phyloP scores from a whole-genome alignment of 192 early-diverging fungal species.

The Backusella liffmaniae region DNA sequence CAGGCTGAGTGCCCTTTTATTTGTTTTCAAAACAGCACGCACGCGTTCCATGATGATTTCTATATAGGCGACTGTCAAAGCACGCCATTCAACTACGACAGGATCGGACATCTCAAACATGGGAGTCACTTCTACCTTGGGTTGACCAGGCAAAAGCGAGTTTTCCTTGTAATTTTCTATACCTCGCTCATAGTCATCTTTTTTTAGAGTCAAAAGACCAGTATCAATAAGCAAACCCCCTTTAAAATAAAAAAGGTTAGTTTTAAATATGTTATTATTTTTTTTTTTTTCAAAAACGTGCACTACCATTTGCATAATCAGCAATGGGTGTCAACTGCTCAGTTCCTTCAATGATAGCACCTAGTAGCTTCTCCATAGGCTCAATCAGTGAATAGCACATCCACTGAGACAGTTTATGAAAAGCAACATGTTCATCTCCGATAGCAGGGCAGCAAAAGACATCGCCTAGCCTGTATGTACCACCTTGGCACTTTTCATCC shows the following conservation, averaged over 20 bases:
- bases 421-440: slow-evolving; percentile 54
- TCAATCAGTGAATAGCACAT: slow-evolving; percentile 91
- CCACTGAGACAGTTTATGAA: slow-evolving; percentile 96
- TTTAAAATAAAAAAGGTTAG: slow-evolving; percentile 10
- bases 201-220: slow-evolving; percentile 69
- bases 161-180: slow-evolving; percentile 49
- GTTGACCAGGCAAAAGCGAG: slow-evolving; percentile 35
- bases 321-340: slow-evolving; percentile 82
- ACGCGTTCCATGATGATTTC: slow-evolving; percentile 72
- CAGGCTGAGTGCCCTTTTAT: slow-evolving; percentile 58
- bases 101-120: slow-evolving; percentile 78
- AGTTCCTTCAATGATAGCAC: slow-evolving; percentile 56
- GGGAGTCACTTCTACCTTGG: slow-evolving; percentile 52
- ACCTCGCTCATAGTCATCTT: slow-evolving; percentile 54
- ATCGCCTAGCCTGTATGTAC: slow-evolving; percentile 57
- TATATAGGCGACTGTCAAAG: slow-evolving; percentile 79
- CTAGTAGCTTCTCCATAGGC: slow-evolving; percentile 55
- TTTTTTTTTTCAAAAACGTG: not conserved
- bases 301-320: slow-evolving; percentile 76
- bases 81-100: slow-evolving; percentile 93
- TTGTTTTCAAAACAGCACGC: slow-evolving; percentile 53
- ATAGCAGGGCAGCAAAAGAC: slow-evolving; percentile 37
- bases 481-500: slow-evolving; percentile 59
- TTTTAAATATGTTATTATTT: not conserved
- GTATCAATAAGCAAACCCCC: slow-evolving; percentile 87